Conservation (phyloP, 208 protist species). For the Wallacemonas sp. region DNA sequence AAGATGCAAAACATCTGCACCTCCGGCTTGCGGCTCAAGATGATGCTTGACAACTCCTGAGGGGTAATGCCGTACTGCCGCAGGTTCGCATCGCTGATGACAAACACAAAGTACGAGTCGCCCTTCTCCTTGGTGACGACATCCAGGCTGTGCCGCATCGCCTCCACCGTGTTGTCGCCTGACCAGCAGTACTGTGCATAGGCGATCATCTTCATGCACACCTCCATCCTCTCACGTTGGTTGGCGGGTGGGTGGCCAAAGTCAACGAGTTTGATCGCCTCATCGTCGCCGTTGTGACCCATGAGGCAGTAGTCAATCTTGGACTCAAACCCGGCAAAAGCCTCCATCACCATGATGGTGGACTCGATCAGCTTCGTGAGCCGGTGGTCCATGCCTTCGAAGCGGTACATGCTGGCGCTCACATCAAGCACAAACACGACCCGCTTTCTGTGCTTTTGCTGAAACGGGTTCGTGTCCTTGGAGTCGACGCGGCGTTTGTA, state of each 20-base stretch:
- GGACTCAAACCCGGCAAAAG: constrained; percentile 85
- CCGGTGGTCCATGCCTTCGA: constrained; percentile 90
- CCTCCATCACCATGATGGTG: constrained; percentile 92
- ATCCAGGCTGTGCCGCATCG: constrained; percentile 76
- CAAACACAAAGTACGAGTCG: constrained; percentile 93
- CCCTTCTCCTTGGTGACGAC: constrained; percentile 75
- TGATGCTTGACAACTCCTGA: constrained; percentile 69
- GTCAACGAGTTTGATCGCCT: constrained; percentile 72
- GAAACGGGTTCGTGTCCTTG: constrained; percentile 70
- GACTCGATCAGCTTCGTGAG: constrained; percentile 87
- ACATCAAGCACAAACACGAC: constrained; percentile 93
- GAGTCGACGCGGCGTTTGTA: constrained; percentile 89
- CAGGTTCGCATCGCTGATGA: constrained; percentile 95
- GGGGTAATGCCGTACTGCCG: constrained; percentile 89
- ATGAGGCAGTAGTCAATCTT: constrained; percentile 91
- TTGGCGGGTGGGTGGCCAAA: constrained; percentile 69
- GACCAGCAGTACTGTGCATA: constrained; percentile 95
- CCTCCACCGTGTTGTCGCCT: constrained; percentile 91
- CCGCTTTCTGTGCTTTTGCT: constrained; percentile 76
- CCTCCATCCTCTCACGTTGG: constrained; percentile 73
- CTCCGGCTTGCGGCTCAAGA: constrained; percentile 59
- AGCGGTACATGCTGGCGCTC: constrained; percentile 93
- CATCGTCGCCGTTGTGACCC: constrained; percentile 89
- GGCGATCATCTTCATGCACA: constrained; percentile 90
- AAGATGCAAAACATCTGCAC: constrained; percentile 93